Conservation (phyloP, 1,139 yeast species). For the Suhomyces yuchorum region DNA sequence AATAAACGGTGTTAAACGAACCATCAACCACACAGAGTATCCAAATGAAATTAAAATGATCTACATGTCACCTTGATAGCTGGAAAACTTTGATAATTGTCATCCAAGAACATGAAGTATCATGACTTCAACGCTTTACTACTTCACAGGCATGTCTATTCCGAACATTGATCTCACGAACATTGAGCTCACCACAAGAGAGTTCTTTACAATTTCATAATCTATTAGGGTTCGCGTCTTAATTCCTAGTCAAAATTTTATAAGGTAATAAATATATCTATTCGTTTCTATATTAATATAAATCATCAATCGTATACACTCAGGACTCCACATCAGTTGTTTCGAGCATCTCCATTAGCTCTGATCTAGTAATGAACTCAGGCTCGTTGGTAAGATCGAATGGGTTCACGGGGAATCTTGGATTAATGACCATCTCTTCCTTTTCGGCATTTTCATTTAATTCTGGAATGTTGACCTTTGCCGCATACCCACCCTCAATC, state of each 20-base stretch:
- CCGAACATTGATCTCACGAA: too few species aligned
- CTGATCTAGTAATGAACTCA: slow-evolving; percentile 35
- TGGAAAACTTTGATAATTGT: too few species aligned
- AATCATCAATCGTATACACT: not conserved
- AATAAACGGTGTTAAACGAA: not conserved
- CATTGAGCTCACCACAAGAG: too few species aligned
- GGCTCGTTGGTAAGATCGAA: slow-evolving; percentile 47
- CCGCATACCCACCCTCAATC: slow-evolving; percentile 77
- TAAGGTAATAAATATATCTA: not conserved
- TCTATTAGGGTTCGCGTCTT: too few species aligned
- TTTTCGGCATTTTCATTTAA: slow-evolving; percentile 36
- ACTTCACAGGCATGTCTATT: too few species aligned
- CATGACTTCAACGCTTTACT: too few species aligned
- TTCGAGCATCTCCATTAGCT: slow-evolving; percentile 19
- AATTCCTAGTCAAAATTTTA: not conserved
- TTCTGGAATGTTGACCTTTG: slow-evolving; percentile 59
- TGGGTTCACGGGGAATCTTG: slow-evolving; percentile 69
- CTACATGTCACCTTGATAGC: too few species aligned
- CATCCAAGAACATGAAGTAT: too few species aligned
- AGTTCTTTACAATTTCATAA: too few species aligned
- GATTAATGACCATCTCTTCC: slow-evolving; percentile 57
- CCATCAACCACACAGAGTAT: too few species aligned
- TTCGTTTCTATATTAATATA: not conserved
- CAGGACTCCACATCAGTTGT: not conserved
- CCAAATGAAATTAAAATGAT: too few species aligned